Evolutionary conservation across 257 asterid genomes (phyloP), one percentile per base, ranked within the genome.

Genomic region (Scutellaria minor): DNA sequence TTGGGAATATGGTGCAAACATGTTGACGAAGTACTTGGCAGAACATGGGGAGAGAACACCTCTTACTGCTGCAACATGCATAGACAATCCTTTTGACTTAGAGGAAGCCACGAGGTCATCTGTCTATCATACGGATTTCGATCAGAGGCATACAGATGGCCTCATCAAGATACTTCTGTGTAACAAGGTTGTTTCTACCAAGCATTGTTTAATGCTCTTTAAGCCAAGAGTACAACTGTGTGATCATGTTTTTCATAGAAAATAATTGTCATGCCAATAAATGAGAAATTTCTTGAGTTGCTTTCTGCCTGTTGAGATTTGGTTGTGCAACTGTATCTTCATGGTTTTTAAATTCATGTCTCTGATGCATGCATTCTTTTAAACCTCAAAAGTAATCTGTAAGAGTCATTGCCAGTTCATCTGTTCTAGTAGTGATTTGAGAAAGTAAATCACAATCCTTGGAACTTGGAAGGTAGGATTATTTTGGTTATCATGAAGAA

Each of bases 1-100:
- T 80, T 95, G 98, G 97, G 99, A 94, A 48, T 90, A 83, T 81
- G 98, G 99, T 51, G 99, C 99, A 77, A 95, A 90, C 77, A 95
- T 95, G 95, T 65, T 95, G 89, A 95, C 99, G 41, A 95, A 92
- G 85, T 90, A 95, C 85, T 85, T 95, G 83, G 91, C 92, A 65
- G 98, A 95, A 81, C 83, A 53, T 77, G 99, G 96, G 68, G 98
- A 90, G 75, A 84, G 80, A 81, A 90, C 99, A 20, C 96, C 97
- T 78, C 93, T 95, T 73, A 92, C 90, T 7, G 98, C 99, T 78
- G 97, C 94, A 31, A 82, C 91, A 39, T 92, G 99, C 87, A 85
- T 92, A 76, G 96, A 95, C 76, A 95, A 92, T 77, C 99, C 98
- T 66, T 95, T 95, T 51, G 97, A 95, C 87, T 90, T 95, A 68